Percentiles rank a stretch among this genome's conserved stretches.
Conservation (phyloP, 1,284 basidiomycete species). For the Malassezia arunalokei region DNA sequence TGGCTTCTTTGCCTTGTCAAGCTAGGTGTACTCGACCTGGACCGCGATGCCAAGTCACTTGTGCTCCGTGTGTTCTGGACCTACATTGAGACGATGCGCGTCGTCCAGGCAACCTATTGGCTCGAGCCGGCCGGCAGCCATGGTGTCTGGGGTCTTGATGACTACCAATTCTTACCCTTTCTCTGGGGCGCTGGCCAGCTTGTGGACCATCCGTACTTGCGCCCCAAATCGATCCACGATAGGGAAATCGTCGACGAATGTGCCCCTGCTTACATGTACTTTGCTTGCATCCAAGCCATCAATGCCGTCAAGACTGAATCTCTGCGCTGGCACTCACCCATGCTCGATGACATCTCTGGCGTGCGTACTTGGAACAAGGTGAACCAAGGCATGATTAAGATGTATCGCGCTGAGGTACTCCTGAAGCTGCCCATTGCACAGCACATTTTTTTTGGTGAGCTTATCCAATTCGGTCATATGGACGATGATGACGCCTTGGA, state of each 20-base stretch:
- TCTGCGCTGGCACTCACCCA: constrained; percentile 93
- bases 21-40: constrained; percentile 55
- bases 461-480: constrained; percentile 57
- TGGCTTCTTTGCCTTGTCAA: constrained; percentile 84
- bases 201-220: constrained; percentile 74
- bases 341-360: constrained; percentile 94
- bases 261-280: constrained; percentile 85
- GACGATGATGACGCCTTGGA: constrained; percentile 49
- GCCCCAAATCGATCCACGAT: constrained; percentile 85
- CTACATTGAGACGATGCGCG: constrained; percentile 59
- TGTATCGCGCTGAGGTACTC: constrained; percentile 90
- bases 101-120: constrained; percentile 88
- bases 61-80: constrained; percentile 80
- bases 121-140: constrained; percentile 94
- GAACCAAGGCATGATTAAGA: constrained; percentile 94
- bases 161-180: constrained; percentile 94
- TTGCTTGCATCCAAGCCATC: constrained; percentile 90
- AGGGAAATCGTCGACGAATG: constrained; percentile 85
- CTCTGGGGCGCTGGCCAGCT: constrained; percentile 76
- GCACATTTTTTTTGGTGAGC: constrained; percentile 83
- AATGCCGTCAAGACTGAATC: constrained; percentile 86
- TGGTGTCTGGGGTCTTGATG: constrained; percentile 95
- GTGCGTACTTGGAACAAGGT: constrained; percentile 97
- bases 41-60: constrained; percentile 62
- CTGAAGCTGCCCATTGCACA: constrained; percentile 91